Percentiles rank a stretch among this genome's conserved stretches.
These are phyloP conservation scores for Fusarium denticulatum DNA, from an alignment of 2,329 filamentous ascomycete species.

Conservation along the genomic window DNA sequence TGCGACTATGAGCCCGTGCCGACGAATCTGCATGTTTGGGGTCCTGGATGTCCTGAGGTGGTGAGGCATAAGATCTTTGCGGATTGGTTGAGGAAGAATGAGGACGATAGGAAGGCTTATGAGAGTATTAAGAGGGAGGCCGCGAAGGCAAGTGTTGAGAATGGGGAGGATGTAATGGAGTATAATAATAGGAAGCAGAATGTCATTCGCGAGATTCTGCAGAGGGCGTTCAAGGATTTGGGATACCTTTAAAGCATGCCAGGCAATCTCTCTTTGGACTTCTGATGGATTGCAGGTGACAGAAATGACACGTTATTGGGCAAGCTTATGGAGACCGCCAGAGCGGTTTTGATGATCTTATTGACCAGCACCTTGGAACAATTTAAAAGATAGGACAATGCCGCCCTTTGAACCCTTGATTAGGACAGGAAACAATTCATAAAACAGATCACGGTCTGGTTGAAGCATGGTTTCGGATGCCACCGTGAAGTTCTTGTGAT, in stretches of 20 bases:
- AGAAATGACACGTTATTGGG: too few relatives aligned
- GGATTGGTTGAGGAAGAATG: slow-evolving; percentile 54
- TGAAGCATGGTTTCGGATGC: fast-evolving
- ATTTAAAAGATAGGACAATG: too few relatives aligned
- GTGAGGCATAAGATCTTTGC: slow-evolving; percentile 56
- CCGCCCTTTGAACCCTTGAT: too few relatives aligned
- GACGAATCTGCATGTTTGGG: slow-evolving; percentile 61
- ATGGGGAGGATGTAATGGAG: slow-evolving; percentile 45
- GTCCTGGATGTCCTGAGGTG: slow-evolving; percentile 53
- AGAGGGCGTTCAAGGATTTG: slow-evolving; percentile 41
- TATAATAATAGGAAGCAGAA: slow-evolving; percentile 56
- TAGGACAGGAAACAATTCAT: fast-evolving
- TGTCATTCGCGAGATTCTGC: slow-evolving; percentile 52
- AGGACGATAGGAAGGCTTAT: slow-evolving; percentile 54
- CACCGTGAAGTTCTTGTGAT: background rate
- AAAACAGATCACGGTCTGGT: too few relatives aligned
- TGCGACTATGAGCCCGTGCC: slow-evolving; percentile 47
- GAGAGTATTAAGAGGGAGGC: slow-evolving; percentile 1
- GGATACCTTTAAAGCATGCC: slow-evolving; percentile 17
- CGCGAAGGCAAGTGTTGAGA: slow-evolving; percentile 16
- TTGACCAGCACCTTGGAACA: too few relatives aligned
- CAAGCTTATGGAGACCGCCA: too few relatives aligned
- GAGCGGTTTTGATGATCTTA: too few relatives aligned
- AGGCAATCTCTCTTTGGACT: fast-evolving
- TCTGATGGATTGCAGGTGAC: too few relatives aligned